A percentile compares a stretch with the other conserved stretches of the same genome.
phyloP scores from a whole-genome alignment of 2,329 filamentous ascomycete species.

The Neofusicoccum sp. region DNA sequence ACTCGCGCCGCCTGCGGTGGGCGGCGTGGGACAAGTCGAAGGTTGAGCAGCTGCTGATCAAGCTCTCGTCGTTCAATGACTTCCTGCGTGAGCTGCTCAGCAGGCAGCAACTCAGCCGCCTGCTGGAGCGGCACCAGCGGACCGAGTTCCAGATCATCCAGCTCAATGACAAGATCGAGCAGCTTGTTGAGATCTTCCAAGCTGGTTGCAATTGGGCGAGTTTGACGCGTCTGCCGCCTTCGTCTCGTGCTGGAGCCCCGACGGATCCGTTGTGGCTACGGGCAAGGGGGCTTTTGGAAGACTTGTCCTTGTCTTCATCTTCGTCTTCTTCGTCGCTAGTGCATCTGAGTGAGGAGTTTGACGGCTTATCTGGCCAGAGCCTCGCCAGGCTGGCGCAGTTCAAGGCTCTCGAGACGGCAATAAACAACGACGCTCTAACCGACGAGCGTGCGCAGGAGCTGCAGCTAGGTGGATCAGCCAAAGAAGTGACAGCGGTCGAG shows the following conservation, averaged over 20 bases:
- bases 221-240: not conserved
- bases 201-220: slow-evolving; percentile 27
- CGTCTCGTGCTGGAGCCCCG: not conserved
- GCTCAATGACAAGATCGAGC: slow-evolving; percentile 38
- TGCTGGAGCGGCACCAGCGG: slow-evolving; percentile 34
- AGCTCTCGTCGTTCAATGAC: slow-evolving; percentile 39
- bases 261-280: slow-evolving; percentile 20
- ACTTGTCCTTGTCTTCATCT: slow-evolving; percentile 24
- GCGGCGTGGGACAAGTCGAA: slow-evolving; percentile 35
- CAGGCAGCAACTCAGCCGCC: slow-evolving; percentile 31
- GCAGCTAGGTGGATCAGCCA: slow-evolving; percentile 28
- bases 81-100: slow-evolving; percentile 40
- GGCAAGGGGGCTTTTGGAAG: slow-evolving; percentile 24
- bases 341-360: slow-evolving; percentile 19
- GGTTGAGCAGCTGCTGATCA: slow-evolving; percentile 35
- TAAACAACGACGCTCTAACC: slow-evolving; percentile 32
- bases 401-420: slow-evolving; percentile 40
- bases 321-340: slow-evolving; percentile 23
- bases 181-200: slow-evolving; percentile 39
- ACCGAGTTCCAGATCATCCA: slow-evolving; percentile 42
- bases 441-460: slow-evolving; percentile 32
- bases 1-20: slow-evolving; percentile 36
- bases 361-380: slow-evolving; percentile 20
- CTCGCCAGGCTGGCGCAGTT: slow-evolving; percentile 38
- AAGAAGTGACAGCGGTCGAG: slow-evolving; percentile 30